Evolutionary conservation across 768 basidiomycete species (phyloP).

Genomic region (Trametes gibbosa): DNA sequence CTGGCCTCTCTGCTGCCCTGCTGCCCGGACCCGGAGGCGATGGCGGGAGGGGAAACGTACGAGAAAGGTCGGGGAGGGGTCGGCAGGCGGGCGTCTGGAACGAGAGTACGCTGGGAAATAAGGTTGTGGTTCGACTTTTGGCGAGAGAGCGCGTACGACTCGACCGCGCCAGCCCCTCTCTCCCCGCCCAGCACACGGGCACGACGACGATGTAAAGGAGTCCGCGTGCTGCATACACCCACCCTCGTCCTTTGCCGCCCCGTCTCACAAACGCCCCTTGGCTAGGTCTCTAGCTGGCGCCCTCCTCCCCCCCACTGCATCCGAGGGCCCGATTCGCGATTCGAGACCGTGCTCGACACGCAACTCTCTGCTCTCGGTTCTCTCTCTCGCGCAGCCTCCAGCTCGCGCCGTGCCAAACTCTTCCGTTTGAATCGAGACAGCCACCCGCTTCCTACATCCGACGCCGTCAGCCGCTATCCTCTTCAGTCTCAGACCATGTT

Average conservation of each 20-base stretch:
- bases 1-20: background rate
- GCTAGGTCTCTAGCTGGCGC: background rate
- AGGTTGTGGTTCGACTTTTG: slow-evolving; percentile 16
- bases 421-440: background rate
- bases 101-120: slow-evolving; percentile 1
- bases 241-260: background rate
- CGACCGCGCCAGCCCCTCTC: too few species aligned
- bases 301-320: background rate
- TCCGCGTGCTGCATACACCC: background rate
- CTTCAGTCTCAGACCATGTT: background rate
- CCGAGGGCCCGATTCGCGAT: background rate
- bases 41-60: slow-evolving; percentile 1
- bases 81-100: background rate
- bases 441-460: background rate
- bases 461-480: background rate
- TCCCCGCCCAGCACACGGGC: background rate
- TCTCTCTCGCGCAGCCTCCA: background rate
- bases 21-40: background rate
- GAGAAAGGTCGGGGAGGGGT: background rate
- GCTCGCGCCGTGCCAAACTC: background rate
- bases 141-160: background rate
- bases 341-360: too few species aligned
- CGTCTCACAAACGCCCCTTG: too few species aligned
- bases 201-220: background rate
- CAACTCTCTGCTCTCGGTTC: background rate